Evolutionary conservation across 768 basidiomycete genomes (phyloP), one percentile per base, ranked within the genome.

Genomic region (Mrakia gelida): DNA sequence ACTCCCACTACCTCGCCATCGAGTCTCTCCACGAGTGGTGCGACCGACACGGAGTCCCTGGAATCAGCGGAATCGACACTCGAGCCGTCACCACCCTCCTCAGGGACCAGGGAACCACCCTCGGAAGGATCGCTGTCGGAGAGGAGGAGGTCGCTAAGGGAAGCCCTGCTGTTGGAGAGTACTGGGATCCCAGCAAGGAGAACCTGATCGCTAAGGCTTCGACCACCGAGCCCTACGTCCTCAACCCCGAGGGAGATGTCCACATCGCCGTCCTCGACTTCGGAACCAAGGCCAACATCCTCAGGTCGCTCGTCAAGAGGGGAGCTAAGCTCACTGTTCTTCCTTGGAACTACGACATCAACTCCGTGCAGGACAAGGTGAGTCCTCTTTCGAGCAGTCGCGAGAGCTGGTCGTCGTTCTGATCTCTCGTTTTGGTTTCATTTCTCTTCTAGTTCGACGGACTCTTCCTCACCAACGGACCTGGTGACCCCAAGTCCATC

Each of bases 341-440:
- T 52, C 97, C 97, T 0, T 99, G 97, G 97, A 91, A 98, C 85
- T 96, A 88, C 85, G 93, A 99, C 85, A 98, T 99, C 87, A 95
- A 97, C 85, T 84, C 90, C 18, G 87, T 98, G 80, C 89, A 94
- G 75, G 93, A 98, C 84, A 88, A 92, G 78, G 73, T 74, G 30
- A 41, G 73, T 74, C 41, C 15, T 52, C 16, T 52, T 16, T 52
- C 15, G 16, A 52, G 18, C 49, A 4, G 3, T 52, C 49, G 49
- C 49, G 49, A 52, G 49, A 26, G 2, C 8, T 8, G 30, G 65
- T 8, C 9, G 30, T 38, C 45, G 68, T 18, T 74, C 73, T 21
- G 49, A 30, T 34, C 18, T 52, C 32, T 59, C 2, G 41, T 28
- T 49, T 41, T 62, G 6, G n/a, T n/a, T 23, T 28, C 18, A 6